Base-by-base conservation (phyloP, 2,329 filamentous ascomycete genomes). In the Tolypocladium capitatum region DNA sequence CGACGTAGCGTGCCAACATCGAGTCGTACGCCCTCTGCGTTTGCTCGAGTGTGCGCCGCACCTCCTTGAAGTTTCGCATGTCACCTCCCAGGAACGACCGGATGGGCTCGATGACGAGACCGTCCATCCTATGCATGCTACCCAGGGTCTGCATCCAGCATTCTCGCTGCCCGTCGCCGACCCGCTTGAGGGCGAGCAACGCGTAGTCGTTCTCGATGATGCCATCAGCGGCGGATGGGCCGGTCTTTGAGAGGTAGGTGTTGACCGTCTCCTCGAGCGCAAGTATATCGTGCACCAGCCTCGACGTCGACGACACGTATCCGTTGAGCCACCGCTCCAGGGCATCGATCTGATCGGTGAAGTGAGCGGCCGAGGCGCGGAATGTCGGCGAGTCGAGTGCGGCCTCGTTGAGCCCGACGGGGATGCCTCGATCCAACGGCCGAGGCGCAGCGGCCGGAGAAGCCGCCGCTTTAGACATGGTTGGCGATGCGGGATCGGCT, bases 321-420 rank as follows among this genome's bases (percentile, higher is more conserved):
- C 68, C 69, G 38, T 76, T 89, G 30, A 98, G 84, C 92, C 92
- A 98, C 74, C 80, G 81, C 67, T 97, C 92, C 50, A 97, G 78
- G 48, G 81, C 76, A 55, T 97, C 92, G 58, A 95, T 80, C 69
- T 98, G 91, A 55, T 97, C 92, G 53, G 81, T 77, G 62, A 95
- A 95, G 68, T 96, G 88, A 43, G 84, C 70, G 38, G 87, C 80
- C 21, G 86, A 86, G 43, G 90, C 87, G 54, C 92, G 87, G 65
- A 97, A 97, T 33, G 90, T 94, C 27, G 92, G 92, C 35, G 90
- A 96, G 68, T 98, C 92, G 69, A 97, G 84, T 20, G 89, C 86
- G 45, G 92, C 92, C 76, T 98, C 92, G 69, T 91, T 92, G 57
- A 97, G 76, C 51, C 83, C 82, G 33, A 97, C 90, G 41, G 92